These are phyloP conservation scores for Capsaspora owczarzaki DNA, from an alignment of 78 protist species.

Conservation along the genomic window DNA sequence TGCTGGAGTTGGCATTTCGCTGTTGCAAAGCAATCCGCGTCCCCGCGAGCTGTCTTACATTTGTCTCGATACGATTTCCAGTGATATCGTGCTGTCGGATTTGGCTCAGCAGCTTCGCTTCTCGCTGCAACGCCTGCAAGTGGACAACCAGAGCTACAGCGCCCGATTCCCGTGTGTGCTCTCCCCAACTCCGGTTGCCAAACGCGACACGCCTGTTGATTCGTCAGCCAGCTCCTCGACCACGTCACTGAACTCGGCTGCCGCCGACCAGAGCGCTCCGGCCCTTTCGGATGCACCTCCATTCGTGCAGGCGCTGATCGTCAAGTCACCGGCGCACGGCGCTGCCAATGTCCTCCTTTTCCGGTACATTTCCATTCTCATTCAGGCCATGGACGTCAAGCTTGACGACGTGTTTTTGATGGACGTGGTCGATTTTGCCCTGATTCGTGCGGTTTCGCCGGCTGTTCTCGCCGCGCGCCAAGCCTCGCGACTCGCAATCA, in stretches of 20 bases:
- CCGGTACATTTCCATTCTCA: neutral
- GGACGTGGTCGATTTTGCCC: neutral
- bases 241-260: too few relatives aligned
- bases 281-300: too few relatives aligned
- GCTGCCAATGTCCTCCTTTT: too few relatives aligned
- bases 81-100: neutral
- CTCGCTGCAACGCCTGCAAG: neutral
- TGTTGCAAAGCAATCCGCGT: neutral
- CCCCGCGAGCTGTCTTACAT: neutral
- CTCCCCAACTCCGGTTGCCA: neutral
- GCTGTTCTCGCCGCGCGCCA: too few relatives aligned
- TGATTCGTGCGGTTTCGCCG: too few relatives aligned
- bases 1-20: neutral
- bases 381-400: neutral
- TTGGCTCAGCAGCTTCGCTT: neutral
- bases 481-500: too few relatives aligned
- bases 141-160: neutral
- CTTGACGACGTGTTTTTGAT: neutral
- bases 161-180: neutral
- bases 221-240: too few relatives aligned
- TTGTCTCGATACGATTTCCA: neutral
- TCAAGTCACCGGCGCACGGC: too few relatives aligned
- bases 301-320: too few relatives aligned
- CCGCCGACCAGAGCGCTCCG: too few relatives aligned
- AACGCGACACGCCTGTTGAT: too few relatives aligned